phyloP scores from a whole-genome alignment of 257 asterid genomes.

The Solanum neorickii region DNA sequence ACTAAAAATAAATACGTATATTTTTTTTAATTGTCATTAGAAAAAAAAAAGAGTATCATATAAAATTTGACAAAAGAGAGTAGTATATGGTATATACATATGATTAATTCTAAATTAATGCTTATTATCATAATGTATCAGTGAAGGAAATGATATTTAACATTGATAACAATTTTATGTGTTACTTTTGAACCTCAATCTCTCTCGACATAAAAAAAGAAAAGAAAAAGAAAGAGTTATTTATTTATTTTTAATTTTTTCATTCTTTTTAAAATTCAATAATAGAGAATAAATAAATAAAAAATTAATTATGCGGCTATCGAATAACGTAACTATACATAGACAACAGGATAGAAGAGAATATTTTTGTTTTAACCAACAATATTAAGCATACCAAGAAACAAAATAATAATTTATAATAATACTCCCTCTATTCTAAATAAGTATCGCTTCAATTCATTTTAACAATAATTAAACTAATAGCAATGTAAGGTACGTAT shows the following conservation, averaged over 20 bases:
- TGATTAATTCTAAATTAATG: background rate
- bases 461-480: too few relatives aligned
- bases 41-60: background rate
- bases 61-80: background rate
- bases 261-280: background rate
- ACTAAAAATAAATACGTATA: too few relatives aligned
- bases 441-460: background rate
- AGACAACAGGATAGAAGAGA: background rate
- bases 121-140: background rate
- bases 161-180: background rate
- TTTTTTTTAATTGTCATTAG: too few relatives aligned
- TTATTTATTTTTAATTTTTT: background rate
- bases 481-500: too few relatives aligned
- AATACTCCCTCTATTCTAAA: background rate
- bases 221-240: background rate
- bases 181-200: background rate
- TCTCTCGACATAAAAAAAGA: background rate
- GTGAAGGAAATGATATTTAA: background rate
- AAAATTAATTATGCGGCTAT: background rate
- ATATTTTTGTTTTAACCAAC: background rate
- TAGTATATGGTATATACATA: background rate
- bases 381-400: background rate
- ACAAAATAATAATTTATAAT: background rate
- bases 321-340: background rate
- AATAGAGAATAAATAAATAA: background rate